These are phyloP conservation scores for Domatiomyces catenatus DNA, from an alignment of 2,329 filamentous ascomycete genomes.

Conservation along the genomic window DNA sequence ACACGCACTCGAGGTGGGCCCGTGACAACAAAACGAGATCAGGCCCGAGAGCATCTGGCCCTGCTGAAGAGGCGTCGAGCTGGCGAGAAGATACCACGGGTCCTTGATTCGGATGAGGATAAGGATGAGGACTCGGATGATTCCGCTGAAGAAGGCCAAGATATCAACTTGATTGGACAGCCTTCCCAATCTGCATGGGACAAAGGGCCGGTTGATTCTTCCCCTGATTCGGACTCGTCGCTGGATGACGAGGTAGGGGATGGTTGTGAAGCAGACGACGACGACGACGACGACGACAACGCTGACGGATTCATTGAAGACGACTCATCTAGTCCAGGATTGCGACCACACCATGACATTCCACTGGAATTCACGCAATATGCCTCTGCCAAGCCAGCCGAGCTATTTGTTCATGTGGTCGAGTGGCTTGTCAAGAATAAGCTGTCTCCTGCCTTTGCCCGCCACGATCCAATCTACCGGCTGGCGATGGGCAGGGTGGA, in stretches of 20 bases:
- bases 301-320: conserved; percentile 54
- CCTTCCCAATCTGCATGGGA: conserved; percentile 1
- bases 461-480: conserved; percentile 47
- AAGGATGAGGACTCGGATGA: conserved; percentile 12
- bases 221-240: conserved; percentile 3
- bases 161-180: conserved; percentile 12
- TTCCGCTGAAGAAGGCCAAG: conserved; percentile 12
- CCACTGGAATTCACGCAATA: conserved; percentile 56
- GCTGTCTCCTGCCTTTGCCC: conserved; percentile 54
- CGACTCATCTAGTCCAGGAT: conserved; percentile 37
- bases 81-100: conserved; percentile 23
- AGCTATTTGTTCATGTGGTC: conserved; percentile 58
- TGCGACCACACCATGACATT: conserved; percentile 42
- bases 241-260: conserved; percentile 10
- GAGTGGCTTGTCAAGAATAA: conserved; percentile 73
- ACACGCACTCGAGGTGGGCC: conserved; percentile 28
- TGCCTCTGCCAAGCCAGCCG: conserved; percentile 50
- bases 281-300: conserved; percentile 34
- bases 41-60: conserved; percentile 28
- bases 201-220: conserved; percentile 3
- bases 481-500: conserved; percentile 58
- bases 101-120: conserved; percentile 18
- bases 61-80: conserved; percentile 28
- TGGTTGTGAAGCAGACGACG: conserved; percentile 10
- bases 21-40: conserved; percentile 25